Percentiles rank a stretch among this genome's conserved stretches.
phyloP scores from a whole-genome alignment of 176 grass and related monocot genomes.

The Cenchrus americanus region DNA sequence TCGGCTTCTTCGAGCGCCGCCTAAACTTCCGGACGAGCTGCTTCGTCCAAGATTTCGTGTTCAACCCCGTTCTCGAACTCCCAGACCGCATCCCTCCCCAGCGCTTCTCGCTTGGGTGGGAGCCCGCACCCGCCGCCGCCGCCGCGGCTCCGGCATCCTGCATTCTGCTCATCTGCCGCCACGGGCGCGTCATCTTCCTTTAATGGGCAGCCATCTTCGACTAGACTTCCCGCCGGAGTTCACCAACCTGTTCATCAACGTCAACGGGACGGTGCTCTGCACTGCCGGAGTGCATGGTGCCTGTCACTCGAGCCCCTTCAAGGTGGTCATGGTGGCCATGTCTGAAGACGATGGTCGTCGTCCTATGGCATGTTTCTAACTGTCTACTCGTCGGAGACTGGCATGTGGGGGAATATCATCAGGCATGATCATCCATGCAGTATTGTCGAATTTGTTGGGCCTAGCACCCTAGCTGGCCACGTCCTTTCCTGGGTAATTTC shows the following conservation, averaged over 20 bases:
- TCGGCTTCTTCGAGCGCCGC: neutral
- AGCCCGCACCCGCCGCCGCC: neutral
- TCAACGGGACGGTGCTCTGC: neutral
- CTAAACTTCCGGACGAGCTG: too few relatives aligned
- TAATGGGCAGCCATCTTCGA: too few relatives aligned
- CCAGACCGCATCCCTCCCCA: neutral
- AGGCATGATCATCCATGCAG: neutral
- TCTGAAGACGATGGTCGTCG: too few relatives aligned
- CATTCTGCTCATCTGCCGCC: neutral
- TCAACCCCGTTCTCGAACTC: neutral
- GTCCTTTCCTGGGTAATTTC: neutral
- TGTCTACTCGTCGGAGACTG: neutral
- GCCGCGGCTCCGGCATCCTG: neutral
- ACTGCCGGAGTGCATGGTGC: neutral
- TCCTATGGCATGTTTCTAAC: neutral
- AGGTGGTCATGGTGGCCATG: neutral
- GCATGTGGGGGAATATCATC: neutral
- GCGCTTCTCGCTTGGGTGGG: neutral
- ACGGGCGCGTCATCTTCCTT: neutral
- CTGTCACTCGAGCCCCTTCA: neutral
- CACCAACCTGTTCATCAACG: neutral
- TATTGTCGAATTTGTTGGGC: too few relatives aligned
- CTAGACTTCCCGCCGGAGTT: neutral
- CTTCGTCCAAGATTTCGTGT: neutral
- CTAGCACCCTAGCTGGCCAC: neutral